Conservation (phyloP, 768 basidiomycete species). For the Rhizopogon salebrosus region DNA sequence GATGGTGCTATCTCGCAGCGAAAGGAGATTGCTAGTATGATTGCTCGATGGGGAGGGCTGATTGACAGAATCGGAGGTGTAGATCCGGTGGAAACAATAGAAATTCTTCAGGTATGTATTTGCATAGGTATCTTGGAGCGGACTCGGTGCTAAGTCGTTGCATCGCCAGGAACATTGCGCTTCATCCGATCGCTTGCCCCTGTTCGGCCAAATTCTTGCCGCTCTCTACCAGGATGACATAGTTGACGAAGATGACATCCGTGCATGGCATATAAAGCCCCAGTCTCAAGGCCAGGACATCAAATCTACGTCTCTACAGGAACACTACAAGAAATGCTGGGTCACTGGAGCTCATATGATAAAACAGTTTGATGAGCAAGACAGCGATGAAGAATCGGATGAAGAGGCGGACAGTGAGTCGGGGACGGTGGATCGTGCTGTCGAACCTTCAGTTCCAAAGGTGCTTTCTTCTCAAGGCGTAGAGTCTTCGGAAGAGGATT, state of each 20-base stretch:
- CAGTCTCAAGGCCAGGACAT: constrained; percentile 48
- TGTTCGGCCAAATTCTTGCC: constrained; percentile 84
- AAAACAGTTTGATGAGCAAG: constrained; percentile 76
- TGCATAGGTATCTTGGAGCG: neutral
- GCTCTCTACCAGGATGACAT: constrained; percentile 90
- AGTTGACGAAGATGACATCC: constrained; percentile 84
- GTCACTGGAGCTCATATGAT: constrained; percentile 69
- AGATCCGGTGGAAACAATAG: constrained; percentile 76
- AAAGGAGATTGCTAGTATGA: constrained; percentile 55
- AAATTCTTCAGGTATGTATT: constrained; percentile 64
- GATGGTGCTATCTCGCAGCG: constrained; percentile 55
- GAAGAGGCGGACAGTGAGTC: constrained; percentile 14
- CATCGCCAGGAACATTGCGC: constrained; percentile 58
- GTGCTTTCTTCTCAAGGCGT: neutral
- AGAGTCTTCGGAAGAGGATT: constrained; percentile 12
- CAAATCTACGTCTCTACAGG: constrained; percentile 34
- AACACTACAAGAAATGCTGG: constrained; percentile 68
- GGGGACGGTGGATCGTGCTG: constrained; percentile 7
- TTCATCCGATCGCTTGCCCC: constrained; percentile 51
- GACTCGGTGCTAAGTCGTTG: neutral
- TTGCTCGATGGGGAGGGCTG: constrained; percentile 78
- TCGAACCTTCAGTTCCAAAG: neutral
- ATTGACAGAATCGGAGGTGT: constrained; percentile 79
- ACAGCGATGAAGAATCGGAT: constrained; percentile 44
- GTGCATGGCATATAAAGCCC: constrained; percentile 72